A percentile compares a stretch with the other conserved stretches of the same genome.
Conservation (phyloP, 2,329 filamentous ascomycete species). For the Emergomyces orientalis region DNA sequence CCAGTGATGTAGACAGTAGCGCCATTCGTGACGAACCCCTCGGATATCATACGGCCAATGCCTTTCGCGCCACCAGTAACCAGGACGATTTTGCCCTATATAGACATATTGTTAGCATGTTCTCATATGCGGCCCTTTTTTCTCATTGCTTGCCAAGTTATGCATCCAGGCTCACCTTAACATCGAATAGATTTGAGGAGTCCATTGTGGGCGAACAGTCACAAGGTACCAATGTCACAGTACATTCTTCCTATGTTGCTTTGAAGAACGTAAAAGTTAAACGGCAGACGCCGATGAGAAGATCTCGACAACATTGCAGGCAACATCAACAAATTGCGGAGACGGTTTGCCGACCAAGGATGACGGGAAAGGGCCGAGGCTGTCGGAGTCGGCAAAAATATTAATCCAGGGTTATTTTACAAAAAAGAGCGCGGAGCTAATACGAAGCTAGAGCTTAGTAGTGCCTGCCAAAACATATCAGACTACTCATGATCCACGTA, state of each 20-base stretch:
- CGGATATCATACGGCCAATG: slow-evolving; percentile 47
- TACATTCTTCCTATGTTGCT: background rate
- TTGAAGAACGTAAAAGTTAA: background rate
- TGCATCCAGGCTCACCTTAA: slow-evolving; percentile 42
- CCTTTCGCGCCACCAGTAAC: slow-evolving; percentile 45
- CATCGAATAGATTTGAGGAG: slow-evolving; percentile 46
- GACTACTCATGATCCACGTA: too few relatives aligned
- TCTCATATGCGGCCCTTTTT: slow-evolving; percentile 52
- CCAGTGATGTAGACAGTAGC: slow-evolving; percentile 47
- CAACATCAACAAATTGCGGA: background rate
- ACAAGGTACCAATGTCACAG: background rate
- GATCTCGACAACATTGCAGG: background rate
- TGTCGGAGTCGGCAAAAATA: slow-evolving; percentile 11
- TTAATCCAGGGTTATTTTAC: slow-evolving; percentile 12
- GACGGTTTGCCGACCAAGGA: slow-evolving; percentile 14
- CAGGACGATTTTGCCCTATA: slow-evolving; percentile 39
- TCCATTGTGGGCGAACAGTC: slow-evolving; percentile 40
- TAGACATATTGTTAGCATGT: slow-evolving; percentile 40
- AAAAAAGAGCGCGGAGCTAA: background rate
- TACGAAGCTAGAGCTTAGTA: background rate
- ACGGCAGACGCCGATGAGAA: background rate
- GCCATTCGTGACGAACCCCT: slow-evolving; percentile 45
- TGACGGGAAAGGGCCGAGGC: slow-evolving; percentile 21
- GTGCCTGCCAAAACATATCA: too few relatives aligned
- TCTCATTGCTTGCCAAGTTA: too few relatives aligned